These are phyloP conservation scores for Galeopsis tetrahit DNA, from an alignment of 257 asterid genomes.

Conservation along the genomic window DNA sequence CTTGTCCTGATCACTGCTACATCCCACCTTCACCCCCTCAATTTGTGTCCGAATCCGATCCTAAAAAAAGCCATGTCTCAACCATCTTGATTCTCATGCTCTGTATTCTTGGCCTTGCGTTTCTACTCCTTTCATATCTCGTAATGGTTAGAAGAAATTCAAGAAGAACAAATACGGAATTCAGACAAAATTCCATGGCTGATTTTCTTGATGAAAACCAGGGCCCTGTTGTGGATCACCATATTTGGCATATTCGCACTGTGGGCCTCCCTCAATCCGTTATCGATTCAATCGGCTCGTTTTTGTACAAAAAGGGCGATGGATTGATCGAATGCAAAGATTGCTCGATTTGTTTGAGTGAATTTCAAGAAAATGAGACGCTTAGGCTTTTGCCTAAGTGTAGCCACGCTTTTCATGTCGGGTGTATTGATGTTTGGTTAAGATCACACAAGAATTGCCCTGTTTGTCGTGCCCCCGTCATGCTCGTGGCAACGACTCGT, in stretches of 20 bases:
- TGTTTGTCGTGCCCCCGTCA: slow-evolving; percentile 72
- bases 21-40: slow-evolving; percentile 28
- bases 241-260: slow-evolving; percentile 68
- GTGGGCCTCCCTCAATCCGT: slow-evolving; percentile 60
- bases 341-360: slow-evolving; percentile 76
- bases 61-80: slow-evolving; percentile 33
- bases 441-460: slow-evolving; percentile 82
- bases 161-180: neutral
- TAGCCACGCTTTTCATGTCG: slow-evolving; percentile 75
- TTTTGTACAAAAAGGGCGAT: slow-evolving; percentile 46
- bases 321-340: slow-evolving; percentile 58
- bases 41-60: neutral
- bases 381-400: slow-evolving; percentile 84
- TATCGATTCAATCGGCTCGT: slow-evolving; percentile 64
- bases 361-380: slow-evolving; percentile 66
- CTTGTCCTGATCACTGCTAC: slow-evolving; percentile 39
- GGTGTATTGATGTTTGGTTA: slow-evolving; percentile 82
- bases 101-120: slow-evolving; percentile 53
- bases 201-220: slow-evolving; percentile 50
- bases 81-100: slow-evolving; percentile 53
- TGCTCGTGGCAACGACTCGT: neutral
- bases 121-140: slow-evolving; percentile 55
- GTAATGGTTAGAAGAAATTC: slow-evolving; percentile 35
- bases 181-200: slow-evolving; percentile 1
- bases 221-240: slow-evolving; percentile 56